Percentiles rank a stretch among this genome's conserved stretches.
Evolutionary conservation across 805 yeast genomes (phyloP).

Genomic region (Yamadazyma endophytica): DNA sequence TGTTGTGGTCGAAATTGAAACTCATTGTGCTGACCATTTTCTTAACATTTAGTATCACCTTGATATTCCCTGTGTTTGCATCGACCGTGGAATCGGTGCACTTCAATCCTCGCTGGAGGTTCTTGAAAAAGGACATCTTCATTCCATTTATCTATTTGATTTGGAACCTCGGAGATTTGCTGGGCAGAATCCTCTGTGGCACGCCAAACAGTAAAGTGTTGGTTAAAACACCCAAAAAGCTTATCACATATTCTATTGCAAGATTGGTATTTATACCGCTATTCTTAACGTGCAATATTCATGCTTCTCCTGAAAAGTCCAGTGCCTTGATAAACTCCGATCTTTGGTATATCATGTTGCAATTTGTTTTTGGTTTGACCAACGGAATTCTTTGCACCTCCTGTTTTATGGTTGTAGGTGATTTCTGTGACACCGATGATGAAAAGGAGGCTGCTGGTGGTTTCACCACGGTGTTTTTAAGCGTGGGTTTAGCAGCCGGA

Average conservation of each 20-base stretch:
- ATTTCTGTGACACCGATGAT: conserved; percentile 52
- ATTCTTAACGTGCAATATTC: conserved; percentile 64
- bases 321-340: conserved; percentile 53
- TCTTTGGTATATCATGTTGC: conserved; percentile 60
- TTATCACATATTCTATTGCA: conserved; percentile 51
- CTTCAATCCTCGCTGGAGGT: conserved; percentile 20
- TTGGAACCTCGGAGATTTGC: conserved; percentile 89
- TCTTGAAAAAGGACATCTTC: conserved; percentile 46
- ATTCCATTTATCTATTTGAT: conserved; percentile 75
- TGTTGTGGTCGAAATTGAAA: conserved; percentile 59
- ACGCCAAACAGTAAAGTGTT: conserved; percentile 31
- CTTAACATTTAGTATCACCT: conserved; percentile 66
- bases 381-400: conserved; percentile 84
- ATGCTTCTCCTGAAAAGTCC: conserved; percentile 22
- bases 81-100: conserved; percentile 55
- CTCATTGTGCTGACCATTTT: conserved; percentile 68
- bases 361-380: conserved; percentile 77
- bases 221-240: conserved; percentile 36
- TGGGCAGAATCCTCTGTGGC: conserved; percentile 71
- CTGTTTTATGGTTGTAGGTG: conserved; percentile 72
- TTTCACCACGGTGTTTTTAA: conserved; percentile 74
- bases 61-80: conserved; percentile 89
- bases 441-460: conserved; percentile 95
- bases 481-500: conserved; percentile 76
- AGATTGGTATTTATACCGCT: conserved; percentile 66